A percentile compares a stretch with the other conserved stretches of the same genome.
phyloP scores from a whole-genome alignment of 495 filamentous ascomycete genomes.

The Podospora sp. region DNA sequence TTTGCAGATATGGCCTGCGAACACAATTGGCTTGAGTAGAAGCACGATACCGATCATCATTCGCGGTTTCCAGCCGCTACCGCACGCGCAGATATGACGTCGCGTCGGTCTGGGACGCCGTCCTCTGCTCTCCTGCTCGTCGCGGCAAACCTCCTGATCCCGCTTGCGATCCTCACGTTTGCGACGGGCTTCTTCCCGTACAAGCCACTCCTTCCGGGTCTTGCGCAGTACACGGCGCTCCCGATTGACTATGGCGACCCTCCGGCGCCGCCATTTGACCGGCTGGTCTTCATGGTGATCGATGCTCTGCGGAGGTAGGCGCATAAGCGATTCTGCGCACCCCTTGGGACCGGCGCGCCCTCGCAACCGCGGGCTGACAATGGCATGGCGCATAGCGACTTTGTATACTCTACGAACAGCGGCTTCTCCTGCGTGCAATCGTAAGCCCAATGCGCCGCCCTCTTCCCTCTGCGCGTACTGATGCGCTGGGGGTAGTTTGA shows the following conservation, averaged over 20 bases:
- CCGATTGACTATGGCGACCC: conserved; percentile 45
- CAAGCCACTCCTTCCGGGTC: conserved; percentile 85
- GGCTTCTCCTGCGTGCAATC: conserved; percentile 90
- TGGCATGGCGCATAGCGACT: conserved; percentile 65
- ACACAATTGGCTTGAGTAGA: conserved; percentile 14
- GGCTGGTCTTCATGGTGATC: conserved; percentile 94
- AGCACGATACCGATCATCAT: neutral
- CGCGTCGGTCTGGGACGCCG: conserved; percentile 37
- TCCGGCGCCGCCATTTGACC: conserved; percentile 74
- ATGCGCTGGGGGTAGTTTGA: conserved; percentile 61
- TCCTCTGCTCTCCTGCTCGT: conserved; percentile 51
- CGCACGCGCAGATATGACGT: conserved; percentile 29
- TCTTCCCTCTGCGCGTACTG: neutral
- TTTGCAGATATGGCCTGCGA: conserved; percentile 16
- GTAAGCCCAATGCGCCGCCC: conserved; percentile 49
- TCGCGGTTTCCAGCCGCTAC: neutral
- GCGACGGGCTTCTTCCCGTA: conserved; percentile 96
- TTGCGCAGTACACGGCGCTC: conserved; percentile 63
- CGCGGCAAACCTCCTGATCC: conserved; percentile 75
- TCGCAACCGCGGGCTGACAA: conserved; percentile 3
- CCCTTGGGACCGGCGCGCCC: neutral
- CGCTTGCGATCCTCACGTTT: conserved; percentile 77
- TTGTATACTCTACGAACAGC: conserved; percentile 80
- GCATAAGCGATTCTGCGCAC: neutral
- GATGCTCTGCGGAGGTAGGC: conserved; percentile 87